Conservation (phyloP, 139 green algal species). For the Chlorella vulgaris region DNA sequence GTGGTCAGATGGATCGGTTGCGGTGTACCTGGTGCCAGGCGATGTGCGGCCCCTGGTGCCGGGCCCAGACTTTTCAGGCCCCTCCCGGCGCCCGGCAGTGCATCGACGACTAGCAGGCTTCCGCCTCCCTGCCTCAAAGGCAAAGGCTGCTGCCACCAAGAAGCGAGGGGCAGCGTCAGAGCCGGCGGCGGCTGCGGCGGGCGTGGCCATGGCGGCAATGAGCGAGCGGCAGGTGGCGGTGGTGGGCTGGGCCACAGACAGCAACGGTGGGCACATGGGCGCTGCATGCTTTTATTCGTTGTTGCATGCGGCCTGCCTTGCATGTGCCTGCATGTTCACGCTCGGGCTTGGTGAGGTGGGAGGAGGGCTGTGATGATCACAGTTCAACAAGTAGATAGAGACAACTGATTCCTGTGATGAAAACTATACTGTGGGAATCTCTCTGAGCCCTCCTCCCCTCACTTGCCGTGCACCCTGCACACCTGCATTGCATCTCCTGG, state of each 20-base stretch:
- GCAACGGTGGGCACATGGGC: neutral
- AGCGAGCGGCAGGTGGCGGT: slow-evolving; percentile 15
- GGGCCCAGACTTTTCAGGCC: neutral
- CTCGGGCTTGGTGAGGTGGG: neutral
- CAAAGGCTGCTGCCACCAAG: neutral
- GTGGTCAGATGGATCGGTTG: slow-evolving; percentile 35
- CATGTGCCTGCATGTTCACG: neutral
- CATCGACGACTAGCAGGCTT: slow-evolving; percentile 13
- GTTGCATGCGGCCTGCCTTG: neutral
- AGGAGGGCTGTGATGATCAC: slow-evolving; percentile 30
- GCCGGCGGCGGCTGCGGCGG: slow-evolving; percentile 1
- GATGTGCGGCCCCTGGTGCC: neutral
- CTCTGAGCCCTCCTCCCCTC: slow-evolving; percentile 27
- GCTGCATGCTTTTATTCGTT: neutral
- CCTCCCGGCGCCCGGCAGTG: neutral
- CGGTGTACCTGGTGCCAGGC: slow-evolving; percentile 3
- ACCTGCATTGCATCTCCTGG: no score
- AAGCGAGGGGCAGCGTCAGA: neutral
- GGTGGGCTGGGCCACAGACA: slow-evolving; percentile 17
- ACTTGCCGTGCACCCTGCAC: neutral
- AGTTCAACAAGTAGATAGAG: slow-evolving; percentile 38
- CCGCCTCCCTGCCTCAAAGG: slow-evolving; percentile 12
- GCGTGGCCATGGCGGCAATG: slow-evolving; percentile 1
- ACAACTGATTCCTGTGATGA: slow-evolving; percentile 38
- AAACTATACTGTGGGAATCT: slow-evolving; percentile 41